These are phyloP conservation scores for Heliamphora exappendiculata DNA, from an alignment of 148 eudicot species.

Conservation along the genomic window DNA sequence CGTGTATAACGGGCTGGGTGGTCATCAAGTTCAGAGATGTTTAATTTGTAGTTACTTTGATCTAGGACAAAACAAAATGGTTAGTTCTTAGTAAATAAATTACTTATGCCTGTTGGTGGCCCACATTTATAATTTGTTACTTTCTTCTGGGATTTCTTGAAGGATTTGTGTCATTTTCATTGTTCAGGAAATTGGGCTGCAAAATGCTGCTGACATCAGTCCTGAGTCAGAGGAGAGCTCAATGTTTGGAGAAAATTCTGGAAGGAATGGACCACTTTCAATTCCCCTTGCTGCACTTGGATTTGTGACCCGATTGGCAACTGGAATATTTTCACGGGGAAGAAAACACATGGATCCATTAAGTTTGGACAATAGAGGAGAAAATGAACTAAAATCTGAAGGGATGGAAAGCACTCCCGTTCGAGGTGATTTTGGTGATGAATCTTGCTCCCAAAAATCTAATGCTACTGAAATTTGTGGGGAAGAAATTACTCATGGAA, in stretches of 20 bases:
- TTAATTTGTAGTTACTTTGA: background rate
- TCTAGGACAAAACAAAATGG: background rate
- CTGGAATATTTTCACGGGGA: slow-evolving; percentile 79
- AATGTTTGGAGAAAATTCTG: slow-evolving; percentile 42
- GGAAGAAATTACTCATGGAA: slow-evolving; percentile 19
- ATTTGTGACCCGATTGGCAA: slow-evolving; percentile 66
- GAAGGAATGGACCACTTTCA: slow-evolving; percentile 61
- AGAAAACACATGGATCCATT: slow-evolving; percentile 34
- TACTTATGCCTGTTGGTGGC: background rate
- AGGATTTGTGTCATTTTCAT: background rate
- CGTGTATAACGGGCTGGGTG: background rate
- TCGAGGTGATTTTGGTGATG: slow-evolving; percentile 27
- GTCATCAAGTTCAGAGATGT: background rate
- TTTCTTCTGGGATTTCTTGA: background rate
- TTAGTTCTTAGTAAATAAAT: background rate
- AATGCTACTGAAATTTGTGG: slow-evolving; percentile 26
- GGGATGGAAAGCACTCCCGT: slow-evolving; percentile 21
- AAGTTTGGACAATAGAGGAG: slow-evolving; percentile 27
- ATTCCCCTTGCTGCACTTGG: slow-evolving; percentile 76
- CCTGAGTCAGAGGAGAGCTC: slow-evolving; percentile 37
- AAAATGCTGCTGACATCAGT: slow-evolving; percentile 31
- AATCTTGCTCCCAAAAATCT: slow-evolving; percentile 34
- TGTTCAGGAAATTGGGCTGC: slow-evolving; percentile 37
- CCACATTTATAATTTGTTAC: background rate
- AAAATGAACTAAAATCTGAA: slow-evolving; percentile 31